Percentiles rank a stretch among this genome's conserved stretches.
These are phyloP conservation scores for Mrakia blollopis DNA, from an alignment of 768 basidiomycete species.

Conservation along the genomic window DNA sequence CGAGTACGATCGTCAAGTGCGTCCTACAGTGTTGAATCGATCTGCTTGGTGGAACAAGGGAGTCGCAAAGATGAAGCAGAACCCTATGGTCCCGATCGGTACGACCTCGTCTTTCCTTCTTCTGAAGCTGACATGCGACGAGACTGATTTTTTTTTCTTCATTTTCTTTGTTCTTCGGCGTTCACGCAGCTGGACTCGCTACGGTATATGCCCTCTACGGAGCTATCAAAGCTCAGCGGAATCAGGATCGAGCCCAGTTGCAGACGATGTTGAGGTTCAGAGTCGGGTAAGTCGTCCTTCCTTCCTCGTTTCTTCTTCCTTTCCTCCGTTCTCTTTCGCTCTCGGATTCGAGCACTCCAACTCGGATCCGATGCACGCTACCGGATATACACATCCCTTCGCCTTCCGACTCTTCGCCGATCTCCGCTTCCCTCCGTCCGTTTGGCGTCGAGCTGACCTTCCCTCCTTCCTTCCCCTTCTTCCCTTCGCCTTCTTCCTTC, in stretches of 20 bases:
- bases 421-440: not conserved
- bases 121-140: not conserved
- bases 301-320: not conserved
- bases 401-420: not conserved
- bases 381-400: not conserved
- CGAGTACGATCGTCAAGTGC: not conserved
- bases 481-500: not conserved
- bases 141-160: not conserved
- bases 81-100: constrained; percentile 7
- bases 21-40: not conserved
- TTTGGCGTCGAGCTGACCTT: not conserved
- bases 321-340: not conserved
- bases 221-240: not conserved
- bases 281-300: not conserved
- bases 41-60: not conserved
- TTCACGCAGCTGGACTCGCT: not conserved
- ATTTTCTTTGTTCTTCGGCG: not conserved
- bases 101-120: not conserved
- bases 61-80: not conserved
- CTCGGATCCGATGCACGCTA: not conserved
- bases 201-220: not conserved
- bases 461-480: not conserved
- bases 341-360: not conserved
- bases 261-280: constrained; percentile 15
- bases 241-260: not conserved